Evolutionary conservation across 106 monocot species (phyloP).

Genomic region (Iris macrosiphon): DNA sequence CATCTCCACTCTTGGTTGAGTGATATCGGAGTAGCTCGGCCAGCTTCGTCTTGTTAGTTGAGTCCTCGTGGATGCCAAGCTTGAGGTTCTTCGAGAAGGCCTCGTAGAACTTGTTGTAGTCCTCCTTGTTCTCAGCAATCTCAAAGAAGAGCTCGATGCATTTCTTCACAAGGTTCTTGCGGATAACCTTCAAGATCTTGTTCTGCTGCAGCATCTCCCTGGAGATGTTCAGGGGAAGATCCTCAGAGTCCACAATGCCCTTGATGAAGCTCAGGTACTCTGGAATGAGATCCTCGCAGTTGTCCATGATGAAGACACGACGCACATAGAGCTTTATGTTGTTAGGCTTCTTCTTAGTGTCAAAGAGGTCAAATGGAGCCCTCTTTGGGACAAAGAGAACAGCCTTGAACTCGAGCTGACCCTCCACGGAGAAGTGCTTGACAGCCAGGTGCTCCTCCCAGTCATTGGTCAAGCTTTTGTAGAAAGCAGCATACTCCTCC

Average conservation of each 20-base stretch:
- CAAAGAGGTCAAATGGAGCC: slow-evolving; percentile 78
- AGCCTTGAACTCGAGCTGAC: slow-evolving; percentile 80
- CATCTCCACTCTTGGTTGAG: slow-evolving; percentile 78
- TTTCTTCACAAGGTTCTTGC: slow-evolving; percentile 81
- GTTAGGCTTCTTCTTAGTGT: slow-evolving; percentile 66
- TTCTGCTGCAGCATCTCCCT: slow-evolving; percentile 76
- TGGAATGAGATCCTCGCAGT: slow-evolving; percentile 76
- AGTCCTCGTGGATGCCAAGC: slow-evolving; percentile 43
- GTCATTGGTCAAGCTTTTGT: slow-evolving; percentile 81
- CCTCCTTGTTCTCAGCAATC: slow-evolving; percentile 33
- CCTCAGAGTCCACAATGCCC: slow-evolving; percentile 79
- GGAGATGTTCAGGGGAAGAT: slow-evolving; percentile 77
- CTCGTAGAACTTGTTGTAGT: slow-evolving; percentile 31
- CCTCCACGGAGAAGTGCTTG: slow-evolving; percentile 81
- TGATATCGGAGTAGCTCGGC: slow-evolving; percentile 74
- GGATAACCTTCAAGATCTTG: slow-evolving; percentile 81
- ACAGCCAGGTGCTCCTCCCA: slow-evolving; percentile 81
- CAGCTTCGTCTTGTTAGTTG: slow-evolving; percentile 49
- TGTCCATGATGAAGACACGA: slow-evolving; percentile 78
- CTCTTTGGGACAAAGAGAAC: slow-evolving; percentile 69
- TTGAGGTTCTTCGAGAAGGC: slow-evolving; percentile 27
- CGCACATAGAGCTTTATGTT: slow-evolving; percentile 84
- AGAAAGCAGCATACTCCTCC: slow-evolving; percentile 84
- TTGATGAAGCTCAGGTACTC: slow-evolving; percentile 69
- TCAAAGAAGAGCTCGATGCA: slow-evolving; percentile 27